A percentile compares a stretch with the other conserved stretches of the same genome.
These are phyloP conservation scores for Lithohypha guttulata DNA, from an alignment of 2,329 filamentous ascomycete genomes.

Conservation along the genomic window DNA sequence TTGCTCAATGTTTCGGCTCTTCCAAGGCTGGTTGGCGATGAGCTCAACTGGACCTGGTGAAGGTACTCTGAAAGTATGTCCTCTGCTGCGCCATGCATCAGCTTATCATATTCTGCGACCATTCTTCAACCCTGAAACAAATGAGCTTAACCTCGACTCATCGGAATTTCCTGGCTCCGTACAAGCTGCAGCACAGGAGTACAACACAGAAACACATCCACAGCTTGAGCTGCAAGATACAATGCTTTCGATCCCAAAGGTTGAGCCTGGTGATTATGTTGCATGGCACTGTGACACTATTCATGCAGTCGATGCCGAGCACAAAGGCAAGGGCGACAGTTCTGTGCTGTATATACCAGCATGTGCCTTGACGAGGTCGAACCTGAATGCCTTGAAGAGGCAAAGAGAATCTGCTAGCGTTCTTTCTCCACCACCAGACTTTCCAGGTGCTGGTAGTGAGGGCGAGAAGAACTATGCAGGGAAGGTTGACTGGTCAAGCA, in stretches of 20 bases:
- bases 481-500: constrained; percentile 10
- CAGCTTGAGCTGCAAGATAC: constrained; percentile 56
- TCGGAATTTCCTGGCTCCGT: constrained; percentile 58
- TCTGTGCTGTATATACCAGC: constrained; percentile 84
- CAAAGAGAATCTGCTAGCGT: constrained; percentile 61
- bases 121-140: constrained; percentile 56
- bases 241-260: constrained; percentile 61
- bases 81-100: constrained; percentile 62
- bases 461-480: constrained; percentile 33
- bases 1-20: constrained; percentile 77
- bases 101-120: constrained; percentile 73
- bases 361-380: constrained; percentile 66
- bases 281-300: constrained; percentile 47
- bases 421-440: constrained; percentile 60
- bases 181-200: constrained; percentile 59
- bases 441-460: constrained; percentile 46
- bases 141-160: constrained; percentile 31
- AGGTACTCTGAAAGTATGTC: constrained; percentile 74
- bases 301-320: constrained; percentile 72
- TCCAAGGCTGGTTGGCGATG: constrained; percentile 82
- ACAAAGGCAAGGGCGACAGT: constrained; percentile 60
- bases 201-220: constrained; percentile 54
- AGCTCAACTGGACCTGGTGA: constrained; percentile 60
- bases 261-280: constrained; percentile 64
- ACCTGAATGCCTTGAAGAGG: constrained; percentile 57